Evolutionary conservation across 164 flowering plant species (phyloP), one percentile per base, ranked within the genome.

Genomic region (Stephania japonica): DNA sequence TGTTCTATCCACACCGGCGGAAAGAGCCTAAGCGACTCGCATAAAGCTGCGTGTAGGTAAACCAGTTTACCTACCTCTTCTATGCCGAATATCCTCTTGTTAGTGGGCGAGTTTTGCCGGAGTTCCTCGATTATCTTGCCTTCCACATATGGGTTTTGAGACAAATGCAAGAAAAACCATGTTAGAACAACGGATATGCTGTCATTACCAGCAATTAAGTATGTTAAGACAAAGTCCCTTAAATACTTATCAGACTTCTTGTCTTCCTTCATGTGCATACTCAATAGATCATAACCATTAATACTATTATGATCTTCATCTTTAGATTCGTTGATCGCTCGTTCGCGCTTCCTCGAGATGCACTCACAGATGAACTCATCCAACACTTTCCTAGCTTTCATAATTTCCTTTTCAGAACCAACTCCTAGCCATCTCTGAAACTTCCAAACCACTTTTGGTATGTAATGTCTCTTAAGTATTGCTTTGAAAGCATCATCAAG

Each of bases 1-100:
- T 18, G 62, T 3, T 56, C 23, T 6, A 56, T 1, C 18, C 42
- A 42, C 26, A 70, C 61, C 16, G 72, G 59, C 3, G 72, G 72
- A 13, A 49, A 70, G 16, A 70, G n/a, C n/a, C 72, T 50, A 5
- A 70, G 38, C 6, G 72, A 50, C 63, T 70, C 72, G 7, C 72
- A 49, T 16, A 70, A 49, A 13, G 72, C 62, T 56, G 21, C 62
- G n/a, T 56, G 62, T 1, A 56, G 23, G n/a, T 56, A 56, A 56
- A 56, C 62, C n/a, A 56, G n/a, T 18, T 14, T 8, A 56, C 62
- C n/a, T 18, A 56, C 23, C 21, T 56, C 62, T 18, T 56, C 62
- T 19, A 3, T 18, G 4, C 4, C 6, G 62, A 18, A 56, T 14
- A 4, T 56, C 62, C 5, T 56, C n/a, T 1, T 14, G 21, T 19